Base-by-base conservation (phyloP, 2,329 filamentous ascomycete species). In the Thielaviopsis populi region DNA sequence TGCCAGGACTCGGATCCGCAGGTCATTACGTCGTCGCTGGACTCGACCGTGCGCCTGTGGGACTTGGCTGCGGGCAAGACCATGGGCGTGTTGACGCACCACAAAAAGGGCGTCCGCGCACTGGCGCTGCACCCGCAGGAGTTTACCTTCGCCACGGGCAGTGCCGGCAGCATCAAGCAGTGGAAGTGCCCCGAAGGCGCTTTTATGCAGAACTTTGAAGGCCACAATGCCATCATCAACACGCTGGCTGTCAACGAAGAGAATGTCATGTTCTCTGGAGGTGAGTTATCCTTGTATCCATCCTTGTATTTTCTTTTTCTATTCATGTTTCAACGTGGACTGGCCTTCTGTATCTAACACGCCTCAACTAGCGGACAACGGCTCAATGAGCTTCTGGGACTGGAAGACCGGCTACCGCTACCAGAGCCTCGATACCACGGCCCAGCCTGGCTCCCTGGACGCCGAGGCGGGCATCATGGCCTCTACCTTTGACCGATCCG, bases 141-240 rank as follows among this genome's bases (percentile, higher is more conserved):
- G 74, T 99, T 96, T 72, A 99, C 95, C 0, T 99, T 99, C 72
- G 94, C 94, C 3, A 91, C 84, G 66, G 94, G 88, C 53, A 95
- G 90, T 70, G 91, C 92, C 0, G 88, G 88, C 27, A 91, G 88
- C 72, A 96, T 99, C 76, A 99, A 99, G 79, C 94, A 99, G 76
- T 99, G 94, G 92, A 96, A 97, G 74, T 97, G 91, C 69, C 95
- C 95, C 1, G 91, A 96, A 72, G 95, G 92, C 43, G 90, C 90
- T 17, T 97, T 99, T 73, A 99, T 99, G 94, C 91, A 96, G 74
- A 97, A 97, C 72, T 97, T 97, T 71, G 89, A 96, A 53, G 92
- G 92, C 3, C 92, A 97, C 71, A 96, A 96, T 71, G 84, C 90
- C 66, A 95, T 99, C 73, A 92, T 99, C 77, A 99, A 99, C 75